A percentile compares a stretch with the other conserved stretches of the same genome.
Evolutionary conservation across 306 rosid species (phyloP).

Genomic region (Senna siamea): DNA sequence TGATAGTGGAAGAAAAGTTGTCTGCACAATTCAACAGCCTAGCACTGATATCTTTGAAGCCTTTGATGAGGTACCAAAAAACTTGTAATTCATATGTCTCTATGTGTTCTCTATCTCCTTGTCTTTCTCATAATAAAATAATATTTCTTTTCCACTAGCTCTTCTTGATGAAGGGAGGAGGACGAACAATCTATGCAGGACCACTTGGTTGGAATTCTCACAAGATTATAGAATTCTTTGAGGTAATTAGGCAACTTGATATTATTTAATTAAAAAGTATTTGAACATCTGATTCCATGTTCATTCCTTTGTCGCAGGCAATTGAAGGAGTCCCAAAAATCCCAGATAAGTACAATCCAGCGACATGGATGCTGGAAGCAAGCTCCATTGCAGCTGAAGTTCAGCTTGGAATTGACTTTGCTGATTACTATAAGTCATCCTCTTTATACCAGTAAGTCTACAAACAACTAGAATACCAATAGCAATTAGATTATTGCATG

Average conservation of each 20-base stretch:
- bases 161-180: conserved; percentile 45
- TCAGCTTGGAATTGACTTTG: conserved; percentile 60
- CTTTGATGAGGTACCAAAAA: conserved; percentile 62
- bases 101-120: too few species aligned
- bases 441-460: conserved; percentile 55
- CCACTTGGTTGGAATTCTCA: conserved; percentile 73
- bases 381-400: conserved; percentile 67
- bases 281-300: conserved; percentile 10
- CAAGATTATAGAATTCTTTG: conserved; percentile 70
- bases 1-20: conserved; percentile 64
- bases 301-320: conserved; percentile 44
- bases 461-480: not conserved
- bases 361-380: conserved; percentile 82
- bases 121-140: too few species aligned
- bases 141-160: too few species aligned
- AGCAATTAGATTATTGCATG: not conserved
- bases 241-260: conserved; percentile 46
- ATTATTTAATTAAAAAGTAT: not conserved
- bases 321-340: conserved; percentile 64
- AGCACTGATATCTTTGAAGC: conserved; percentile 70
- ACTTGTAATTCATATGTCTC: too few species aligned
- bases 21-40: conserved; percentile 78
- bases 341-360: conserved; percentile 68
- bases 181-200: conserved; percentile 74
- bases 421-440: conserved; percentile 58